Evolutionary conservation across 768 basidiomycete genomes (phyloP).

Genomic region (Lactifluus pinguis): DNA sequence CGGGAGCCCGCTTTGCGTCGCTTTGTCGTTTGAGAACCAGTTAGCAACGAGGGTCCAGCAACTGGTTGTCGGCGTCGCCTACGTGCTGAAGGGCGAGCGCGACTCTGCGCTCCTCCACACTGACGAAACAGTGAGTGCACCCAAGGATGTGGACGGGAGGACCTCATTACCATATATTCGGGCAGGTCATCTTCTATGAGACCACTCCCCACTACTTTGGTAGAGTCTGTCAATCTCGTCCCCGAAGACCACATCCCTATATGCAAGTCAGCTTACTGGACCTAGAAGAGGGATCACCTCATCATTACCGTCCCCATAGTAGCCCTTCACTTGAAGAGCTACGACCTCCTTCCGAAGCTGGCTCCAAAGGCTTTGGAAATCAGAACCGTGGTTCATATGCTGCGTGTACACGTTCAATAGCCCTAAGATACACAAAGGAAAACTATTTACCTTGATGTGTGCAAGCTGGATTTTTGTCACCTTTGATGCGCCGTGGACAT

Average conservation of each 20-base stretch:
- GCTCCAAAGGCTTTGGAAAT: constrained; percentile 68
- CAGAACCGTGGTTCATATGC: constrained; percentile 76
- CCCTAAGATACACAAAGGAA: background rate
- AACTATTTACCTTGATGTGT: constrained; percentile 57
- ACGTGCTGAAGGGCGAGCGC: constrained; percentile 44
- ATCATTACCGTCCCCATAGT: constrained; percentile 68
- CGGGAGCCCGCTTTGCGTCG: constrained; percentile 65
- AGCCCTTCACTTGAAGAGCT: constrained; percentile 61
- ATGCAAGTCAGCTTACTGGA: background rate
- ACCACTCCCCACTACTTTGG: constrained; percentile 41
- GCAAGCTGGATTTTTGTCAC: constrained; percentile 45
- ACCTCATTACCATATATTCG: constrained; percentile 58
- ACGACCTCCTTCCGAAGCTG: constrained; percentile 57
- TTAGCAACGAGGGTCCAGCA: constrained; percentile 44
- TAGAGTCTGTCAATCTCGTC: constrained; percentile 57
- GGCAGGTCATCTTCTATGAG: constrained; percentile 53
- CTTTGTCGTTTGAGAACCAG: constrained; percentile 54
- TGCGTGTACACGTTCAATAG: constrained; percentile 23
- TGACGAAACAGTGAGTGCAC: constrained; percentile 22
- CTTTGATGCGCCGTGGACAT: background rate
- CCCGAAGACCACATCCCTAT: constrained; percentile 81
- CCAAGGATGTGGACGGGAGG: background rate
- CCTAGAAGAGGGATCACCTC: background rate
- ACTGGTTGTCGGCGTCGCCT: constrained; percentile 34
- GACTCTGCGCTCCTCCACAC: constrained; percentile 75